phyloP scores from a whole-genome alignment of 352 stramenopile species.

The Globisporangium middletonii region DNA sequence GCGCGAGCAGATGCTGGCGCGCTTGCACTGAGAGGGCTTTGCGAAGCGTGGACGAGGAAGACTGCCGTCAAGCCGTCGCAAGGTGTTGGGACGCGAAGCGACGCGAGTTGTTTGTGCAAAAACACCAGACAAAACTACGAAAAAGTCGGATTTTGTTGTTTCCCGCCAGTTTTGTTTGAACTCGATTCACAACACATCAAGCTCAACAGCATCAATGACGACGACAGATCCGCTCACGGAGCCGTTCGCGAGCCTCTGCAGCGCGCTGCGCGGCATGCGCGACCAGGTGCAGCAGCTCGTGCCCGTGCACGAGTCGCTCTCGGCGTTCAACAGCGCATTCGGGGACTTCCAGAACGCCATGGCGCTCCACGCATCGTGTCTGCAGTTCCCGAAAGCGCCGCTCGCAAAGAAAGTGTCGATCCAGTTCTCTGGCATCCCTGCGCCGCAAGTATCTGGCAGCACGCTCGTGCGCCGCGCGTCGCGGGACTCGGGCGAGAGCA shows the following conservation, averaged over 20 bases:
- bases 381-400: constrained; percentile 41
- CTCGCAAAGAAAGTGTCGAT: constrained; percentile 15
- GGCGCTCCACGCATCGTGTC: constrained; percentile 67
- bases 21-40: too few species aligned
- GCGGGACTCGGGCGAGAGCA: constrained; percentile 14
- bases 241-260: constrained; percentile 52
- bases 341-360: constrained; percentile 73
- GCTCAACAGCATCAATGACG: not conserved
- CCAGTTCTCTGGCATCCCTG: constrained; percentile 30
- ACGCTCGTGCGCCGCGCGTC: constrained; percentile 8
- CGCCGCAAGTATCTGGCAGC: constrained; percentile 18
- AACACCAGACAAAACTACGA: not conserved
- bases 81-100: too few species aligned
- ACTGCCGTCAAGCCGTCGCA: too few species aligned
- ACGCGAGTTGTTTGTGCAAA: too few species aligned
- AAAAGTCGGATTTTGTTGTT: not conserved
- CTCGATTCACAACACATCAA: not conserved
- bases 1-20: too few species aligned
- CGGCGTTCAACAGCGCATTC: constrained; percentile 71
- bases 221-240: constrained; percentile 30
- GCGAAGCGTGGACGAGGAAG: too few species aligned
- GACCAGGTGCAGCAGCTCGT: constrained; percentile 61
- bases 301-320: constrained; percentile 62
- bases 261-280: constrained; percentile 57
- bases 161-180: constrained; percentile 1